phyloP scores from a whole-genome alignment of 345 rosid genomes.

The Leavenworthia alabamica region DNA sequence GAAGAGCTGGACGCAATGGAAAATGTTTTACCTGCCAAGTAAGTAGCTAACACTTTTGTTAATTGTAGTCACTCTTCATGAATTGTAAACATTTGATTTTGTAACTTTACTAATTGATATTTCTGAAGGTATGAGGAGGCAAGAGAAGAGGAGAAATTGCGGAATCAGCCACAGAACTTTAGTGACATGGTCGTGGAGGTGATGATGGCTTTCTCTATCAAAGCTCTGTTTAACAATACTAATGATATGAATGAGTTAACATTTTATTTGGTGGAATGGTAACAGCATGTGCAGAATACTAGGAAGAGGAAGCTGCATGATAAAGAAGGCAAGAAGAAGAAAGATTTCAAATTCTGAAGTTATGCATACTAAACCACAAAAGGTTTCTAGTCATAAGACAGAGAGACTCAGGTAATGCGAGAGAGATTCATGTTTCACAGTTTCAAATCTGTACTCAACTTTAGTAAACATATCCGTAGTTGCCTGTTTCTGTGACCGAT shows the following conservation, averaged over 20 bases:
- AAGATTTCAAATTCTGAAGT: constrained; percentile 48
- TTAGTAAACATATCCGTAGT: too few relatives aligned
- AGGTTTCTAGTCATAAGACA: too few relatives aligned
- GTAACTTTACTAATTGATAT: neutral
- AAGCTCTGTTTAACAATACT: neutral
- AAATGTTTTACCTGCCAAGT: constrained; percentile 91
- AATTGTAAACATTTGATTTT: neutral
- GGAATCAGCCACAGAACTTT: constrained; percentile 90
- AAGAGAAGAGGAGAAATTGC: constrained; percentile 87
- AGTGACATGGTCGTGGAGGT: constrained; percentile 99
- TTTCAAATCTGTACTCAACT: too few relatives aligned
- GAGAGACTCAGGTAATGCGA: neutral
- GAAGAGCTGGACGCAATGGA: constrained; percentile 91
- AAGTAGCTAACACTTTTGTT: constrained; percentile 27
- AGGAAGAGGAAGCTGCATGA: constrained; percentile 85
- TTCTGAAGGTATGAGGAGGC: constrained; percentile 87
- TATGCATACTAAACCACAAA: neutral
- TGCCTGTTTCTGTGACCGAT: too few relatives aligned
- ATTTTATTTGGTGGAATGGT: neutral
- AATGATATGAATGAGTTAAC: neutral
- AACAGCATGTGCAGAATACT: constrained; percentile 55
- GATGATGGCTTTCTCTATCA: neutral
- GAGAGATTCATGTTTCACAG: neutral
- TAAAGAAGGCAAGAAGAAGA: constrained; percentile 92
- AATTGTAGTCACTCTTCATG: neutral